Conservation (phyloP, 805 yeast species). For the Saccharomycopsis fibuligera region DNA sequence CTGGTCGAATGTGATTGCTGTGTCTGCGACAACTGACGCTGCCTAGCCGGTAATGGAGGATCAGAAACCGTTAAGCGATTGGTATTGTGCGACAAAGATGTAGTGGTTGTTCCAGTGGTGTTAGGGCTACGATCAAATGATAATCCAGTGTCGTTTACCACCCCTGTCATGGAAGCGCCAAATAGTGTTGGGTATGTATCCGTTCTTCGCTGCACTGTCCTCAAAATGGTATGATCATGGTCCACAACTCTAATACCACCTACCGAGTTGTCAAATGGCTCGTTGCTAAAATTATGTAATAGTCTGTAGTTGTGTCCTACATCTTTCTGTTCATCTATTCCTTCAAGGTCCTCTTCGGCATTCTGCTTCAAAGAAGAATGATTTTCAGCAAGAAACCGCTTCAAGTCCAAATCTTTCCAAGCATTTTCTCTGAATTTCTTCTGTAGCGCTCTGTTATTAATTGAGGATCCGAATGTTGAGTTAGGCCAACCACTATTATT, state of each 20-base stretch:
- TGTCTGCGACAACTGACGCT: neutral
- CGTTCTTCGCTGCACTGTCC: slow-evolving; percentile 10
- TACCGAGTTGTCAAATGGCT: slow-evolving; percentile 4
- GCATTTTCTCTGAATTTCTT: slow-evolving; percentile 21
- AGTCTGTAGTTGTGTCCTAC: no score
- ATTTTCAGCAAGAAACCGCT: slow-evolving; percentile 23
- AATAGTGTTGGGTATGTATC: slow-evolving; percentile 1
- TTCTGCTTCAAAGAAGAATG: slow-evolving; percentile 1
- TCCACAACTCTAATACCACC: slow-evolving; percentile 15
- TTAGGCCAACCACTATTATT: neutral
- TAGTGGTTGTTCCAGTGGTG: slow-evolving; percentile 12
- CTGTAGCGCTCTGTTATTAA: slow-evolving; percentile 18
- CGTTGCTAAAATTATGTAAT: no score
- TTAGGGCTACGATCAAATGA: slow-evolving; percentile 8
- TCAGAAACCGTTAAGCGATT: slow-evolving; percentile 10
- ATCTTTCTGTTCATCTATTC: neutral
- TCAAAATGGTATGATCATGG: slow-evolving; percentile 19
- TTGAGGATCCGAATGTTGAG: slow-evolving; percentile 25
- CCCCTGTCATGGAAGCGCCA: neutral
- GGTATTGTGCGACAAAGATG: slow-evolving; percentile 6
- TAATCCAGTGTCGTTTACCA: slow-evolving; percentile 4
- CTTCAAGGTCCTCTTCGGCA: neutral
- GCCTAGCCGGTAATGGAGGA: neutral
- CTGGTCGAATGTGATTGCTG: neutral
- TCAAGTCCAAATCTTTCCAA: slow-evolving; percentile 28